Evolutionary conservation across 2,329 filamentous ascomycete genomes (phyloP), one percentile per base, ranked within the genome.

Genomic region (Parasarocladium wereldwijsianum): DNA sequence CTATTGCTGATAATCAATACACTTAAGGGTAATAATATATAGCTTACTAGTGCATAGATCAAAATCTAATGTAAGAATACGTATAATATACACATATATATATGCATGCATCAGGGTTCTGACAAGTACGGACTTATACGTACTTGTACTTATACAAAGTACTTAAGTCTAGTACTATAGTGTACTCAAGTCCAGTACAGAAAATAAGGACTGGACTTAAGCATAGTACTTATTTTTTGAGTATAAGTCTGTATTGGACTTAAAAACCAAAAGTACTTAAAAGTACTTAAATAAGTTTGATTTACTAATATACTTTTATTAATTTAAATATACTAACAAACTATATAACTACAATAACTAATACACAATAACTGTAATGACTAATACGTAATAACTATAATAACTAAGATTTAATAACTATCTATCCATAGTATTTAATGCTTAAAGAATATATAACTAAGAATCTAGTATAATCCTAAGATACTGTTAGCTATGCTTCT

Each of bases 161-260:
- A 20, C 20, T 4, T 29, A 20, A n/a, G 22, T 29, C 14, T 6
- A 6, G 4, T 29, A 29, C 13, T 20, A 29, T 29, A 20, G 13
- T 14, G 12, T 20, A 20, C 3, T 21, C 13, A 20, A 29, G 12
- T 4, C 11, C 14, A 15, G 22, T 11, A 8, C 13, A 12, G 17
- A 10, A n/a, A 6, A 26, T 10, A 9, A 26, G 24, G 6, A n/a
- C 5, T 16, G 14, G 9, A n/a, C n/a, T n/a, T n/a, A n/a, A n/a
- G n/a, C n/a, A n/a, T n/a, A n/a, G n/a, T n/a, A n/a, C n/a, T n/a
- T n/a, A n/a, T n/a, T n/a, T n/a, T n/a, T 5, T 12, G 8, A 12
- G 11, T 29, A 29, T 20, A 29, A 21, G n/a, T n/a, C n/a, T n/a
- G 14, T 12, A 21, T 12, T 28, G 19, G 19, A 14, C 5, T 28